phyloP scores from a whole-genome alignment of 2,329 filamentous ascomycete genomes.

The Colletotrichum tropicale region DNA sequence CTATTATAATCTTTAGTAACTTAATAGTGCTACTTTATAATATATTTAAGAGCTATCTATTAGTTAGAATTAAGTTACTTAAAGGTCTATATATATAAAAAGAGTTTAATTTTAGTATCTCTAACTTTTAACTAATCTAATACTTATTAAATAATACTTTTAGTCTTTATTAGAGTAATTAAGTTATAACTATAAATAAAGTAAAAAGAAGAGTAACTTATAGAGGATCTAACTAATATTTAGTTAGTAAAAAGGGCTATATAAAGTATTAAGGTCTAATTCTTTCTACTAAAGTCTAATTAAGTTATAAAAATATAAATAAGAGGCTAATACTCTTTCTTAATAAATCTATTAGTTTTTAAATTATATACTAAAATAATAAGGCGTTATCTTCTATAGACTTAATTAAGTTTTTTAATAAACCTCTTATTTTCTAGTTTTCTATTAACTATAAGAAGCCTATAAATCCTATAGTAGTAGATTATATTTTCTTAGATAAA shows the following conservation, averaged over 20 bases:
- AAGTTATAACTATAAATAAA: background rate
- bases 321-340: background rate
- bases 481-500: too few relatives aligned
- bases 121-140: background rate
- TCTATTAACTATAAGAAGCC: too few relatives aligned
- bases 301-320: background rate
- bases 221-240: background rate
- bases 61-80: background rate
- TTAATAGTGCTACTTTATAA: background rate
- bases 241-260: background rate
- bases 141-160: background rate
- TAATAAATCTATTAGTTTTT: too few relatives aligned
- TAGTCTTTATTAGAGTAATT: background rate
- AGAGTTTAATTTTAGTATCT: background rate
- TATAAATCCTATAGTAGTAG: too few relatives aligned
- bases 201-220: background rate
- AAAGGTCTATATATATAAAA: background rate
- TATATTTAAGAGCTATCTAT: background rate
- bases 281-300: background rate
- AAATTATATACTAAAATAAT: too few relatives aligned
- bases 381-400: too few relatives aligned
- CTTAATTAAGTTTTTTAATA: too few relatives aligned
- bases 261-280: background rate
- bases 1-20: background rate
- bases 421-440: too few relatives aligned